Evolutionary conservation across 352 stramenopile genomes (phyloP), one percentile per base, ranked within the genome.

Genomic region (Pythium aphanidermatum): DNA sequence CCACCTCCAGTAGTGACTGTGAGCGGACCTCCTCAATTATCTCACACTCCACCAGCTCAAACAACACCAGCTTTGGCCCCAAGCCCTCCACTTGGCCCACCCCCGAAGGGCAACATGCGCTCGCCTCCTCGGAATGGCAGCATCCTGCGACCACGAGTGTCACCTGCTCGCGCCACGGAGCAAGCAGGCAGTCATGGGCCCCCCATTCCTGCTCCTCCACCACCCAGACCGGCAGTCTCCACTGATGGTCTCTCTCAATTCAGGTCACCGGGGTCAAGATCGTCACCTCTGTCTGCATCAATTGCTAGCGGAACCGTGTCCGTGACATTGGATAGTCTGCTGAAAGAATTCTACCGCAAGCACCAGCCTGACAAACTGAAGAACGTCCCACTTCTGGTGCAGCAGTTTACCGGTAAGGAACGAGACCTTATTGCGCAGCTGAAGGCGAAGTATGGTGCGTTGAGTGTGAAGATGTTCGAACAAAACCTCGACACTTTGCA

Each of bases 331-430:
- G 68, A 85, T 29, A 51, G 19, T 8, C 44, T 89, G 17, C 52
- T 92, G 23, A 74, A 55, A 17, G 73, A 87, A 14, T 54, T 92
- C 31, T 92, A 88, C 60, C 68, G 65, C 27, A 83, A 79, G 23
- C 80, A 92, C 34, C 76, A 92, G 42, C 80, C 76, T 2, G 75
- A 89, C 41, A 78, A 84, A 32, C 36, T 88, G 11, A 74, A 75
- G 49, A 86, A 83, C n/a, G 74, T 81, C 0, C 23, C 54, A 10
- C 49, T 65, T 8, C 63, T 92, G 14, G 75, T 73, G 10, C 69
- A 68, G 8, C 35, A 84, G 40, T 92, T 77, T 23, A 49, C 60
- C 0, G 80, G 80, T 12, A 84, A 79, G 34, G 80, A 92, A 37
- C 70, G 70, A 8, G 72, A 85, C 27, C 58, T 92, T 23, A 53